A percentile compares a stretch with the other conserved stretches of the same genome.
Conservation (phyloP, 192 early-diverging fungal genomes). For the Backusella westeae region DNA sequence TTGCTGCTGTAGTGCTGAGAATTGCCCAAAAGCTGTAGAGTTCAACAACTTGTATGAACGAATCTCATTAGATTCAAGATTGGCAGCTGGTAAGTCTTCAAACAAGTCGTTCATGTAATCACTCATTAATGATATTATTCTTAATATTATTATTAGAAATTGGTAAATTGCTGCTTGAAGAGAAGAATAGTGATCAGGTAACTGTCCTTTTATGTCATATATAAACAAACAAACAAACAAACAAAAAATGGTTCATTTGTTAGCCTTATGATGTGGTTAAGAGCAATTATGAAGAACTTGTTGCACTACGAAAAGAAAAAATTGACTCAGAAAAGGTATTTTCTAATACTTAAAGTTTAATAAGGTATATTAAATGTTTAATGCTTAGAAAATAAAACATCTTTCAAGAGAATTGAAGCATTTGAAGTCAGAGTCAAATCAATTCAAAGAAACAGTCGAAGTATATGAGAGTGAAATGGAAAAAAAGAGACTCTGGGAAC, state of each 20-base stretch:
- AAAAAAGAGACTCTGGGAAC: not conserved
- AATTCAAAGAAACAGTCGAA: slow-evolving; percentile 6
- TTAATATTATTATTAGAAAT: not conserved
- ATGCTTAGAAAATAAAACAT: not conserved
- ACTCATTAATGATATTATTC: not conserved
- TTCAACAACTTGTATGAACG: not conserved
- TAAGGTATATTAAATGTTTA: not conserved
- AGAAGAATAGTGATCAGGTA: not conserved
- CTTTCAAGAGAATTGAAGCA: not conserved
- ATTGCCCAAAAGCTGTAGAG: not conserved
- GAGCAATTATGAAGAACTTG: slow-evolving; percentile 9
- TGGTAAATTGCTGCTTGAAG: not conserved
- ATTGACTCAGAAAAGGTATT: not conserved
- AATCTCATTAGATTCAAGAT: not conserved
- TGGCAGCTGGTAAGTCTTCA: slow-evolving; percentile 14
- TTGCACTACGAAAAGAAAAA: not conserved
- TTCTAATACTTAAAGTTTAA: not conserved
- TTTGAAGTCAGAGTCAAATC: not conserved
- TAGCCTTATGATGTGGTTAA: not conserved
- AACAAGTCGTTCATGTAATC: not conserved
- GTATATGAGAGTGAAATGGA: not conserved
- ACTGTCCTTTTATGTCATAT: not conserved
- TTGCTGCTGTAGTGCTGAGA: not conserved
- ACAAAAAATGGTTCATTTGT: not conserved
- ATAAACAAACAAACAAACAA: not conserved